phyloP scores from a whole-genome alignment of 441 rosid species.

The Populus tomentosa region DNA sequence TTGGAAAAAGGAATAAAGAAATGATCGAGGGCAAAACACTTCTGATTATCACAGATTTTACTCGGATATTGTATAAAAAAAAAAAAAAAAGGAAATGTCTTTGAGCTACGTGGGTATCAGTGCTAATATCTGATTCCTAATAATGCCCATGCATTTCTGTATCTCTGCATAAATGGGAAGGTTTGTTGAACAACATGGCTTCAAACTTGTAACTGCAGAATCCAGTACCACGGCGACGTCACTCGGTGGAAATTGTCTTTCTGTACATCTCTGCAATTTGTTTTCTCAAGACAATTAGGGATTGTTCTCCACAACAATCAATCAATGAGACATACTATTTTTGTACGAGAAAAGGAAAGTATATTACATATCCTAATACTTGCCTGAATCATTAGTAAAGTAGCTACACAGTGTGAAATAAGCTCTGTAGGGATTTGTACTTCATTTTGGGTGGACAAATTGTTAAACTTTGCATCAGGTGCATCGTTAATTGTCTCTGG shows the following conservation, averaged over 20 bases:
- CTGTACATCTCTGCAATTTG: conserved; percentile 82
- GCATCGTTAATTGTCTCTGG: conserved; percentile 24
- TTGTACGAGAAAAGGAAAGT: background rate
- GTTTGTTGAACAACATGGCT: conserved; percentile 79
- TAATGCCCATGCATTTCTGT: conserved; percentile 91
- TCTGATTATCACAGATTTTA: background rate
- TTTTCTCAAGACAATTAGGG: background rate
- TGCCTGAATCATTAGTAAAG: conserved; percentile 91
- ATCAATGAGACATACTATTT: background rate
- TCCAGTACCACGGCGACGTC: conserved; percentile 90
- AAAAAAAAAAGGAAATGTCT: no score
- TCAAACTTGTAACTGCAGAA: conserved; percentile 70
- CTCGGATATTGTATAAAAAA: conserved; percentile 8
- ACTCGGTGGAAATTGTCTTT: conserved; percentile 84
- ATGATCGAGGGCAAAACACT: background rate
- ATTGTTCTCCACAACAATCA: conserved; percentile 6
- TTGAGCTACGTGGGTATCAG: conserved; percentile 60
- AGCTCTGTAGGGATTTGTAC: conserved; percentile 68
- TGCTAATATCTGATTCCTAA: conserved; percentile 89
- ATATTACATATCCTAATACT: background rate
- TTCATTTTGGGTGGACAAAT: conserved; percentile 36
- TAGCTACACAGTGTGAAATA: conserved; percentile 82
- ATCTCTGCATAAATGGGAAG: conserved; percentile 83
- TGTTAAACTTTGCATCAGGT: conserved; percentile 30
- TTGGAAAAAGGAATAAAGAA: no score